Evolutionary conservation across 345 rosid species (phyloP), one percentile per base, ranked within the genome.

Genomic region (Eucalyptus viminalis): DNA sequence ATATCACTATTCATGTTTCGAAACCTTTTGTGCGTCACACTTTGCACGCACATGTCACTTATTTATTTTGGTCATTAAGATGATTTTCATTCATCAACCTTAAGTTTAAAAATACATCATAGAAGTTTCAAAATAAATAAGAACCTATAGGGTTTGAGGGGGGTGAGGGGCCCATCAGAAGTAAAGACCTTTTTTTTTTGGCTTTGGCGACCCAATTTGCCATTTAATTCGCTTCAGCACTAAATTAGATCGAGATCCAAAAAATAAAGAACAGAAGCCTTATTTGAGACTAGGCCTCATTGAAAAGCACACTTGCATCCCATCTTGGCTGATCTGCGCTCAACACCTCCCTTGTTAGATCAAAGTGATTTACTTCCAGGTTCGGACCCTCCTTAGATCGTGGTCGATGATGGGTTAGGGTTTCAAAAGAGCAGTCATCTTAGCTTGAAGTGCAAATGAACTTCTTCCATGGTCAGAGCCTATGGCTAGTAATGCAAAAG

Each of bases 241-340:
- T 8, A 34, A 9, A 34, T 3, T 16, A 31, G 40, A 67, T 3
- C 0, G 21, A 67, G 40, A n/a, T 67, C 24, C 4, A 53, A 19
- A 53, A 19, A 8, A 15, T 0, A 15, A 9, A 65, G 40, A 3
- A n/a, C 3, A 62, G 14, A 62, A 6, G 31, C 22, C 22, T 67
- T 0, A 2, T 31, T 15, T 3, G 37, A 34, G 40, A 2, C 3
- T 5, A 2, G 10, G 22, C 80, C 43, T 31, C 80, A 3, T 0
- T 31, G 43, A 31, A n/a, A 67, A 31, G 80, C 72, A 62, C 69
- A 14, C 72, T 62, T 29, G 72, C 31, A 15, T 14, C 17, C 34
- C 34, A 14, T 13, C 19, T 15, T 62, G 16, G 34, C 9, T 62
- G 72, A 62, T 29, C 0, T 62, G 16, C 3, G 69, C 69, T 62